phyloP scores from a whole-genome alignment of 768 basidiomycete genomes.

The Trametes punicea region DNA sequence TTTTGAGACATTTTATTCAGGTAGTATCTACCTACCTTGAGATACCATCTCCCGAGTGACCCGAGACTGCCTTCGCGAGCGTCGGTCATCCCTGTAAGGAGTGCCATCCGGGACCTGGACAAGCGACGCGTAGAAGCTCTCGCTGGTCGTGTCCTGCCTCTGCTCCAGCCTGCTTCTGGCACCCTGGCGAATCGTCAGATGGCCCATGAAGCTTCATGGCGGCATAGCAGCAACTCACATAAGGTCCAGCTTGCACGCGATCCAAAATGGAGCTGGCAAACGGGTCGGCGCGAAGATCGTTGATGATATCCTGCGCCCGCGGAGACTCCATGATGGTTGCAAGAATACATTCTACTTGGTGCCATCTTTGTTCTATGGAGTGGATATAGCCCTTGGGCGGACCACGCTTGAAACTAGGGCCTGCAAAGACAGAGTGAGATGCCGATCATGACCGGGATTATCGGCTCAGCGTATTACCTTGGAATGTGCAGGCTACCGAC shows the following conservation, averaged over 20 bases:
- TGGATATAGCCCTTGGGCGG: constrained; percentile 91
- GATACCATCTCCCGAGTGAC: constrained; percentile 80
- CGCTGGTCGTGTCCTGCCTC: constrained; percentile 10
- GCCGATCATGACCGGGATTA: not conserved
- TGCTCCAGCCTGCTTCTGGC: constrained; percentile 52
- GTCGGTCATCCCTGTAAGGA: constrained; percentile 25
- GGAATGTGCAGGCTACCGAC: constrained; percentile 44
- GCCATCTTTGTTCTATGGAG: constrained; percentile 88
- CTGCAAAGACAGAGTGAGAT: constrained; percentile 33
- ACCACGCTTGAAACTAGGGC: constrained; percentile 78
- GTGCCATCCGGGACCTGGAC: constrained; percentile 19
- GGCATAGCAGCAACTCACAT: constrained; percentile 42
- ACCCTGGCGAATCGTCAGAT: constrained; percentile 42
- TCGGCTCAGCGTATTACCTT: constrained; percentile 55
- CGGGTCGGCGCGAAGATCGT: constrained; percentile 65
- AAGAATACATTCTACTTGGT: constrained; percentile 87
- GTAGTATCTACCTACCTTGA: constrained; percentile 14
- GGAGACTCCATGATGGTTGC: constrained; percentile 75
- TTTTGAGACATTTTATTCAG: not conserved
- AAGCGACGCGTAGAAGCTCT: constrained; percentile 34
- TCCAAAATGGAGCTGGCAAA: constrained; percentile 74
- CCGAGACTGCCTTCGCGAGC: constrained; percentile 64
- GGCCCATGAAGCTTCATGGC: not conserved
- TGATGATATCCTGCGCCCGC: constrained; percentile 57
- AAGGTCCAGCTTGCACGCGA: constrained; percentile 77